Evolutionary conservation across 306 rosid species (phyloP).

Genomic region (Vicia faba): DNA sequence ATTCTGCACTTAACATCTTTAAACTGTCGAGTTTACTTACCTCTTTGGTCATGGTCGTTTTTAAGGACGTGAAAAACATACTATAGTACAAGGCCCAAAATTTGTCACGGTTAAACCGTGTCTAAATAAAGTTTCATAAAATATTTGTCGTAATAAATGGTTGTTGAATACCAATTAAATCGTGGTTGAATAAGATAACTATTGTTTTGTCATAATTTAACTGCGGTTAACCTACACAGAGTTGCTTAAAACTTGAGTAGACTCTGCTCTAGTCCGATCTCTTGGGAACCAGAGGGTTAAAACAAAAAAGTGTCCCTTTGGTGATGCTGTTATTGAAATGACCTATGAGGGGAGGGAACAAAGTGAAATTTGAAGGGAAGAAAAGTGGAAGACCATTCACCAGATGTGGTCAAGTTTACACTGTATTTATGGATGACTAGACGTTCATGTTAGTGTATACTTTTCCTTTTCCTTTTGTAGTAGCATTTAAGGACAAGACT

Average conservation of each 20-base stretch:
- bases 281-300: neutral
- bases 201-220: no score
- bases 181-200: no score
- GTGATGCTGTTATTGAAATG: conserved; percentile 34
- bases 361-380: conserved; percentile 11
- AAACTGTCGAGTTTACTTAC: no score
- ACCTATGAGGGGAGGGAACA: conserved; percentile 30
- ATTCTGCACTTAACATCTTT: conserved; percentile 14
- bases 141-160: no score
- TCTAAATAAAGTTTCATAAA: no score
- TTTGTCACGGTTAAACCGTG: no score
- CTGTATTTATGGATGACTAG: conserved; percentile 45
- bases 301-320: neutral
- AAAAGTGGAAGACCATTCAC: conserved; percentile 32
- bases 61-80: no score
- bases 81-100: no score
- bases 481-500: conserved; percentile 47
- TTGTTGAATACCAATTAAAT: no score
- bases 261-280: neutral
- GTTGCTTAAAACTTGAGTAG: no score
- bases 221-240: no score
- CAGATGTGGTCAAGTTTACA: conserved; percentile 35
- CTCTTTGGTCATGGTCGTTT: no score
- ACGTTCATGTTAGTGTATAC: conserved; percentile 33
- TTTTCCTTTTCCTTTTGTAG: conserved; percentile 47